Base-by-base conservation (phyloP, 2,329 filamentous ascomycete genomes). In the Trichophyton verrucosum region DNA sequence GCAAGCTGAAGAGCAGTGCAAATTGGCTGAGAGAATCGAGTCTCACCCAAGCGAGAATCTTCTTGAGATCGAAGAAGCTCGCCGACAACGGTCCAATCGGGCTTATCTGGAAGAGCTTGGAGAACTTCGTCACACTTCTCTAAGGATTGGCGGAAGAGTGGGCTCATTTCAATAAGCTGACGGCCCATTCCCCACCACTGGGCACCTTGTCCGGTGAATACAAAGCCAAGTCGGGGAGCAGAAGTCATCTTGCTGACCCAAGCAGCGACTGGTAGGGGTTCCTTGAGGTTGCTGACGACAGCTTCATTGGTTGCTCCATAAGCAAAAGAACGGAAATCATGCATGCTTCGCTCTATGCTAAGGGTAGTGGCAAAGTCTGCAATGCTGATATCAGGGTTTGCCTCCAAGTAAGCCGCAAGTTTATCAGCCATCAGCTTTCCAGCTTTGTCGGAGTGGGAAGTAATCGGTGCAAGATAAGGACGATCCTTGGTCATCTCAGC, bases 151-250 rank as follows among this genome's bases (percentile, higher is more conserved):
- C 36, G 57, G 57, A 59, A 59, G 13, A 59, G 44, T 4, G 57
- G 57, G 42, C 24, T 59, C 57, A 49, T 47, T 27, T 59, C 57
- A 36, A 59, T 46, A 5, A 74, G 66, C n/a, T 71, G 67, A 22
- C 64, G 61, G 0, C 73, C 73, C 73, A 75, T 75, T 1, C 60
- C 60, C 44, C 65, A 61, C 60, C 71, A 74, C 46, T 75, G 72
- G 13, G 73, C 73, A 3, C 73, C 73, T 58, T 75, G 73, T 0
- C 73, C 73, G 2, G 73, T 74, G 60, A 75, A 75, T n/a, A 74
- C 66, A 59, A 73, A 75, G 1, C 65, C 60, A 49, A 58, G 38
- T 42, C 30, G 20, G 9, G 55, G 53, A 9, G 17, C 62, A 24
- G 61, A 59, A 2, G 64, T 61, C 57, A 70, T 66, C 8, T 60